A percentile compares a stretch with the other conserved stretches of the same genome.
Conservation (phyloP, 495 filamentous ascomycete species). For the Penicillium bovifimosum region DNA sequence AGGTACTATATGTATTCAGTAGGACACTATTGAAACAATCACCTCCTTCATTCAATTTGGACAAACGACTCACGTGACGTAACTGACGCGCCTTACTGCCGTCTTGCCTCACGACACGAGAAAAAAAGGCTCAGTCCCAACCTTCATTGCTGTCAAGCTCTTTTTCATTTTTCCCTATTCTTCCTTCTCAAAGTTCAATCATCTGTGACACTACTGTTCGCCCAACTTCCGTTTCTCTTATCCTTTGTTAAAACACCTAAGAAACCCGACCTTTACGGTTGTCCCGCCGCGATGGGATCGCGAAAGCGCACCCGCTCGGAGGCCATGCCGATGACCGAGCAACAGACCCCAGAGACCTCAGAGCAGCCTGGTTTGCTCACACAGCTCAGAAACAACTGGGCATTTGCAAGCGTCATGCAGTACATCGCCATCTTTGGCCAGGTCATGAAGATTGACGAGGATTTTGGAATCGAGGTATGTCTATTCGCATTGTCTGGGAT, state of each 20-base stretch:
- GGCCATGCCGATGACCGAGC: constrained; percentile 46
- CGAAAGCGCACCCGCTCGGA: constrained; percentile 72
- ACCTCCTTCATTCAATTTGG: neutral
- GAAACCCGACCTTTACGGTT: constrained; percentile 22
- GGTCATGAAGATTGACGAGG: constrained; percentile 80
- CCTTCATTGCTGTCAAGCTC: neutral
- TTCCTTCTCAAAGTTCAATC: neutral
- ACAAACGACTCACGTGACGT: constrained; percentile 32
- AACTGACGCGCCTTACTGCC: constrained; percentile 32
- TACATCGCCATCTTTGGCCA: constrained; percentile 87
- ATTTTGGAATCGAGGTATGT: constrained; percentile 78
- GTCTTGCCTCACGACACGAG: constrained; percentile 29
- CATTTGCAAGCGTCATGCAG: constrained; percentile 92
- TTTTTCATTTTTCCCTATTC: neutral
- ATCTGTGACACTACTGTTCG: neutral
- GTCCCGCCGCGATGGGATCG: constrained; percentile 44
- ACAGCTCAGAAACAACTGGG: constrained; percentile 81
- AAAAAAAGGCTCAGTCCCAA: constrained; percentile 11
- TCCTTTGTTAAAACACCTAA: constrained; percentile 1
- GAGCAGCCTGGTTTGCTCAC: constrained; percentile 54
- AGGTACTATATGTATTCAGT: neutral
- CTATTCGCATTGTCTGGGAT: neutral
- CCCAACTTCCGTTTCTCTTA: constrained; percentile 11
- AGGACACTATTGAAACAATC: neutral
- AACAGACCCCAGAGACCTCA: constrained; percentile 40